Base-by-base conservation (phyloP, 371 early-diverging fungal species). In the Aphelidium insulamus region DNA sequence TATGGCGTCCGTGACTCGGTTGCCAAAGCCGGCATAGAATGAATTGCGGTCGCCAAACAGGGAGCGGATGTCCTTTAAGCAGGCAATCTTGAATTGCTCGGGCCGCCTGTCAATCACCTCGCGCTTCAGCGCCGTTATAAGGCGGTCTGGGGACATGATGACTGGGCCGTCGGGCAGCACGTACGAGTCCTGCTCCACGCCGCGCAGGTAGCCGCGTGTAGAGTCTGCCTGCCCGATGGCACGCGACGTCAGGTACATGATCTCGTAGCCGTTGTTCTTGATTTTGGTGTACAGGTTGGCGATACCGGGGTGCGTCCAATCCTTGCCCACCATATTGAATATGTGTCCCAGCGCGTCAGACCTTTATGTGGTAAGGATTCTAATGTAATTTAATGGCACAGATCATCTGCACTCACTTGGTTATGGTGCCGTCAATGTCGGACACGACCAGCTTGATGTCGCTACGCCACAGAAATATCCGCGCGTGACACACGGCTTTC, bases 371-470 rank as follows among this genome's bases (percentile, higher is more conserved):
- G n/a, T n/a, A n/a, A n/a, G n/a, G n/a, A 27, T 23, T 2, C 22
- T 10, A 28, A 24, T 15, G 14, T 21, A 41, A 17, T 5, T 2
- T 21, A 20, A n/a, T n/a, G n/a, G n/a, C n/a, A n/a, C n/a, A n/a
- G n/a, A n/a, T n/a, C n/a, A n/a, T n/a, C n/a, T n/a, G n/a, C n/a
- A n/a, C 25, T 15, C 43, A 56, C 49, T 97, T 97, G 25, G 99
- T 99, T 35, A 99, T 95, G 0, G 99, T 99, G 26, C 99, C 99
- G 51, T 99, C 99, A 40, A 99, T 86, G 51, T 99, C 99, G 0
- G 88, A 87, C 33, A 99, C 82, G 17, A 99, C 88, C 20, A 99
- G 69, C 34, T 84, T 68, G 26, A 75, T 73, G 41, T 73, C 66
- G 39, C 72, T 48, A 23, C 75, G 59, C 87, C 90, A 97, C 18